These are phyloP conservation scores for Aspergillus phoenicis DNA, from an alignment of 2,329 filamentous ascomycete genomes.

Conservation along the genomic window DNA sequence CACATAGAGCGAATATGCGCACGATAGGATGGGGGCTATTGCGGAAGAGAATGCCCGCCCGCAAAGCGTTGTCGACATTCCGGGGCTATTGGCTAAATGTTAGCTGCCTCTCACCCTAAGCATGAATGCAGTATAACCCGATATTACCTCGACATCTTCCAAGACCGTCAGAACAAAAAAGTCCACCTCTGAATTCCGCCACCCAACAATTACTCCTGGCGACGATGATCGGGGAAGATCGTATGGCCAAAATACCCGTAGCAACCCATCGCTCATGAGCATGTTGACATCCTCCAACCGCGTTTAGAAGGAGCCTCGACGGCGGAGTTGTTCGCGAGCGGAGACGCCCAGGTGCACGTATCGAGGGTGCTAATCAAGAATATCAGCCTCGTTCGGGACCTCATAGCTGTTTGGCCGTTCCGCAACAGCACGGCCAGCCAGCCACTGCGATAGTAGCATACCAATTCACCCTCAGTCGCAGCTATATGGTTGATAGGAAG, in stretches of 20 bases:
- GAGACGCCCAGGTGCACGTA: constrained; percentile 79
- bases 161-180: constrained; percentile 87
- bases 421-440: neutral
- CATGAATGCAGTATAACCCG: constrained; percentile 13
- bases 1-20: constrained; percentile 82
- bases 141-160: constrained; percentile 81
- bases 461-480: constrained; percentile 74
- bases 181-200: constrained; percentile 89
- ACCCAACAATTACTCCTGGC: constrained; percentile 88
- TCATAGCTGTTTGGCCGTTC: neutral
- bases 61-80: constrained; percentile 85
- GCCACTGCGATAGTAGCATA: constrained; percentile 50
- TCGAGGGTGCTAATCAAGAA: constrained; percentile 72
- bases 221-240: constrained; percentile 72
- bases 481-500: constrained; percentile 84
- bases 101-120: neutral
- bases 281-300: constrained; percentile 58
- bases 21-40: constrained; percentile 77
- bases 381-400: constrained; percentile 3
- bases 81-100: constrained; percentile 55
- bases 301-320: constrained; percentile 86
- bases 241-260: constrained; percentile 98
- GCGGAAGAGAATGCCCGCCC: constrained; percentile 78
- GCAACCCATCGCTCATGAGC: constrained; percentile 75
- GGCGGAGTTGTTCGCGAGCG: constrained; percentile 89